phyloP scores from a whole-genome alignment of 495 filamentous ascomycete species.

The Pseudotulostoma volvatum region DNA sequence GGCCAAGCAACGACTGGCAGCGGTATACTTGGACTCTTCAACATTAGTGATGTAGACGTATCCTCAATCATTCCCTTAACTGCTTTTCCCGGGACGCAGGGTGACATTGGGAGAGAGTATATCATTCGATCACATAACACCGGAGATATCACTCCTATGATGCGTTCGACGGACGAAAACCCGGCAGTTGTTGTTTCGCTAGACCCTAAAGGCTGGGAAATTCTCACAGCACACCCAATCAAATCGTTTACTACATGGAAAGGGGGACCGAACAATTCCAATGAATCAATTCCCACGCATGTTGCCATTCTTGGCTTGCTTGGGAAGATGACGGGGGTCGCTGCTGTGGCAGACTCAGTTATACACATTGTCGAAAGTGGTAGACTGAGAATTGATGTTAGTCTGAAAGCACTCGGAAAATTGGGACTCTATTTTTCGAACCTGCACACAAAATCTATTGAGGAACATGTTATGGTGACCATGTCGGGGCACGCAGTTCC shows the following conservation, averaged over 20 bases:
- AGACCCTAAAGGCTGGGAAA: conserved; percentile 54
- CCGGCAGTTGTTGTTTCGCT: conserved; percentile 43
- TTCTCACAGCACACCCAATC: conserved; percentile 59
- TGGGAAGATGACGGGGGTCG: conserved; percentile 79
- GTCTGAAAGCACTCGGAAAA: conserved; percentile 65
- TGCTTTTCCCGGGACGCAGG: conserved; percentile 51
- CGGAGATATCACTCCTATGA: conserved; percentile 41
- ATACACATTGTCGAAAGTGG: conserved; percentile 41
- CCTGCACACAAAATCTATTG: conserved; percentile 40
- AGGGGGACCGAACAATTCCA: background rate
- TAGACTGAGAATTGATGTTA: conserved; percentile 41
- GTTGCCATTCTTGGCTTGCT: conserved; percentile 66
- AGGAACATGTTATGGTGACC: conserved; percentile 56
- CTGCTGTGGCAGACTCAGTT: conserved; percentile 48
- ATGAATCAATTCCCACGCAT: conserved; percentile 3
- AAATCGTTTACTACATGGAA: conserved; percentile 30
- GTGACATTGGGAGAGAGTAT: conserved; percentile 30
- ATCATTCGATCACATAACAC: conserved; percentile 54
- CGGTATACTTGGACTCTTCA: conserved; percentile 72
- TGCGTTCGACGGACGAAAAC: conserved; percentile 20
- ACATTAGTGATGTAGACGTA: conserved; percentile 40
- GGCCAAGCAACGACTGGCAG: conserved; percentile 49
- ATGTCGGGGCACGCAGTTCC: conserved; percentile 58
- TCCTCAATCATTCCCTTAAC: conserved; percentile 50
- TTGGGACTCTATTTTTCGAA: conserved; percentile 57